Percentiles rank a stretch among this genome's conserved stretches.
Conservation (phyloP, 2,329 filamentous ascomycete genomes). For the Trichoderma sp. region DNA sequence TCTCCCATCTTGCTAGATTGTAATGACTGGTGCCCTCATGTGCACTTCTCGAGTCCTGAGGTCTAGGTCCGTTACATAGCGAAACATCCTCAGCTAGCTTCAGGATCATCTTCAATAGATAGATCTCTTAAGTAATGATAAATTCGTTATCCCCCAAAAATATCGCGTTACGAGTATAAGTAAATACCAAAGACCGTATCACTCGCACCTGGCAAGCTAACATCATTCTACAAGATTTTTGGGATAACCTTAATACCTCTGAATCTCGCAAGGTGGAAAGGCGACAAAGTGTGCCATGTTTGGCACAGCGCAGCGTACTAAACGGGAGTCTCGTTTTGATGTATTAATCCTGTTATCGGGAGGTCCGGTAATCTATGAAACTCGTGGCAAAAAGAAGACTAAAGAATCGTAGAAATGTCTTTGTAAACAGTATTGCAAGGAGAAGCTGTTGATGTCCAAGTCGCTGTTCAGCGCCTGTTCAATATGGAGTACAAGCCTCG, state of each 20-base stretch:
- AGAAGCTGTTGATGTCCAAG: not conserved
- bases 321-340: not conserved
- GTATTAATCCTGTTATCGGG: not conserved
- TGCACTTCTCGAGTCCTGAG: not conserved
- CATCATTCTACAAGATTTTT: not conserved
- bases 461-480: not conserved
- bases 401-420: not conserved
- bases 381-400: not conserved
- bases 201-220: not conserved
- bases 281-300: not conserved
- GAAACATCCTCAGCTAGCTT: not conserved
- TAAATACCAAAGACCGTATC: not conserved
- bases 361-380: not conserved
- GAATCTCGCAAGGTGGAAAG: not conserved
- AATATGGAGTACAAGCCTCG: not conserved
- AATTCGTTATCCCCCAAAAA: not conserved
- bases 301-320: not conserved
- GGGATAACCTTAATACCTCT: too few species aligned
- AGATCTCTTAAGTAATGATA: not conserved
- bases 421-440: too few species aligned
- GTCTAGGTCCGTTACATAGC: not conserved
- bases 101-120: not conserved
- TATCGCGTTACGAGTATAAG: not conserved
- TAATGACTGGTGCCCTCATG: not conserved
- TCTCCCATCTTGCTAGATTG: not conserved